Evolutionary conservation across 495 filamentous ascomycete genomes (phyloP).

Genomic region (Penicillium lividum): DNA sequence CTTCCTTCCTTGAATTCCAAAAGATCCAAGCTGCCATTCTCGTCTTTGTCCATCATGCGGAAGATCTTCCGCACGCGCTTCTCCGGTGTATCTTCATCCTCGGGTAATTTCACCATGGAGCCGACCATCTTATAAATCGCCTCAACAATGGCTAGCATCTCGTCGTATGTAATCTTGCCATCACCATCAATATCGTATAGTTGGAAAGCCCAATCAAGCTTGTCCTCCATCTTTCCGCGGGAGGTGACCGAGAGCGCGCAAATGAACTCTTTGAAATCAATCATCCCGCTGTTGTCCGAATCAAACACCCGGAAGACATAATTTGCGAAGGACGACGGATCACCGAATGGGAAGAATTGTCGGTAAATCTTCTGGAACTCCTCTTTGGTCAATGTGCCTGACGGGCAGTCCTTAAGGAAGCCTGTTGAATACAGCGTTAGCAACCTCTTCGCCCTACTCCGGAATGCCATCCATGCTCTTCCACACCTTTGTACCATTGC

Average conservation of each 20-base stretch:
- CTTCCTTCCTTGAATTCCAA: slow-evolving; percentile 95
- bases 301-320: slow-evolving; percentile 99
- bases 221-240: slow-evolving; percentile 98
- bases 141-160: slow-evolving; percentile 98
- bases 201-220: slow-evolving; percentile 99
- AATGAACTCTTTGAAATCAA: slow-evolving; percentile 99
- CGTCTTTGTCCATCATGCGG: slow-evolving; percentile 99
- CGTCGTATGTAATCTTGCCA: slow-evolving; percentile 97
- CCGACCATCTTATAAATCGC: slow-evolving; percentile 99
- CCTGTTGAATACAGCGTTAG: slow-evolving; percentile 51
- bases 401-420: slow-evolving; percentile 97
- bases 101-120: slow-evolving; percentile 97
- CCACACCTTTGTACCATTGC: slow-evolving; percentile 98
- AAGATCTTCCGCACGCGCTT: slow-evolving; percentile 99
- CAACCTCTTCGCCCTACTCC: not conserved
- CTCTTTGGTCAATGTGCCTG: slow-evolving; percentile 92
- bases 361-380: slow-evolving; percentile 99
- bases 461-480: too few species aligned
- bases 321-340: slow-evolving; percentile 94
- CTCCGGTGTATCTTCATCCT: slow-evolving; percentile 98
- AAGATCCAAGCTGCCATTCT: slow-evolving; percentile 91
- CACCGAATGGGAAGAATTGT: slow-evolving; percentile 98
- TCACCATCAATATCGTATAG: slow-evolving; percentile 99
- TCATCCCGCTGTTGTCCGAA: slow-evolving; percentile 91
- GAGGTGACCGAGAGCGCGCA: slow-evolving; percentile 96